Evolutionary conservation across 495 filamentous ascomycete genomes (phyloP).

Genomic region (Haplographium delicatum): DNA sequence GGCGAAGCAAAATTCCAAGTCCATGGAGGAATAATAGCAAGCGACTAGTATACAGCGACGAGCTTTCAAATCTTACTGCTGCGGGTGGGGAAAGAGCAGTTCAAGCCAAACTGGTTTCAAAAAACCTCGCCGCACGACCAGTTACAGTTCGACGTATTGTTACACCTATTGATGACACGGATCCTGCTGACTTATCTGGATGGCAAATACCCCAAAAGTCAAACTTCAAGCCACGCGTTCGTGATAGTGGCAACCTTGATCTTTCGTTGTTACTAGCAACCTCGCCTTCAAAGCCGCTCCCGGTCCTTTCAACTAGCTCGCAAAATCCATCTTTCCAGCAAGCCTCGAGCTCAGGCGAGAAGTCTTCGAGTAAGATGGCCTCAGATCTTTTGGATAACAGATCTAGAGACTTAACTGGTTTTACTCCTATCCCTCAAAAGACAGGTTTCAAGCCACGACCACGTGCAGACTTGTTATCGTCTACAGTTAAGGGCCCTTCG

Average conservation of each 20-base stretch:
- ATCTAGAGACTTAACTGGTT: slow-evolving; percentile 3
- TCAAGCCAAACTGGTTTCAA: not conserved
- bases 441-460: slow-evolving; percentile 41
- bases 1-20: slow-evolving; percentile 38
- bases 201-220: slow-evolving; percentile 39
- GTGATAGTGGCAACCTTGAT: slow-evolving; percentile 26
- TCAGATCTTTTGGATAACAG: not conserved
- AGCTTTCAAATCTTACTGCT: slow-evolving; percentile 18
- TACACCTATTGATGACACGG: not conserved
- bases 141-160: slow-evolving; percentile 11
- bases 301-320: slow-evolving; percentile 13
- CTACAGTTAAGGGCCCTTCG: slow-evolving; percentile 8
- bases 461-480: slow-evolving; percentile 17
- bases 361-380: not conserved
- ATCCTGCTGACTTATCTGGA: slow-evolving; percentile 15
- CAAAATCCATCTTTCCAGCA: slow-evolving; percentile 1
- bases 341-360: slow-evolving; percentile 2
- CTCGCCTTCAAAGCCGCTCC: slow-evolving; percentile 20
- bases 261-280: slow-evolving; percentile 18
- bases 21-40: slow-evolving; percentile 37
- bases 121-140: slow-evolving; percentile 1
- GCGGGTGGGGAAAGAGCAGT: not conserved
- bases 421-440: slow-evolving; percentile 39
- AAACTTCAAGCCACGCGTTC: slow-evolving; percentile 44
- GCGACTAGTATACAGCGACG: slow-evolving; percentile 25